phyloP scores from a whole-genome alignment of 257 asterid genomes.

The Solanum chiquidenum region DNA sequence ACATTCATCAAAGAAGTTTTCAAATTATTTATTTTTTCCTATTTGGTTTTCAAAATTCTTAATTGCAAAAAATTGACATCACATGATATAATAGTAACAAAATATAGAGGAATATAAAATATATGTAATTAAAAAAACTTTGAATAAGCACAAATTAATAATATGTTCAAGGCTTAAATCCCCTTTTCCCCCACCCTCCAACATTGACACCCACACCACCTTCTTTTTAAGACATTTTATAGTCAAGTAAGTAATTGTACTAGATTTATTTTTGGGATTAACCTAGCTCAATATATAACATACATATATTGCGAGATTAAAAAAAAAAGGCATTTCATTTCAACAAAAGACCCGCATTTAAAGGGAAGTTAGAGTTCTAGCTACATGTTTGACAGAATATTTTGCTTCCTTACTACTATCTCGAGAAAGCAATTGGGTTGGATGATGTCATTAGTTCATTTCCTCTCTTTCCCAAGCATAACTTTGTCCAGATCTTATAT shows the following conservation, averaged over 20 bases:
- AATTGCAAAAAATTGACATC: background rate
- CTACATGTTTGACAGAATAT: accelerated
- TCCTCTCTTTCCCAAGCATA: background rate
- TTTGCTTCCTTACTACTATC: too few relatives aligned
- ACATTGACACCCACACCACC: background rate
- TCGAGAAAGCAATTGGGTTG: too few relatives aligned
- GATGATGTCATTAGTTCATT: background rate
- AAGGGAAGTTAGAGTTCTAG: background rate
- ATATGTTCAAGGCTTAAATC: background rate
- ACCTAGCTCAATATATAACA: background rate
- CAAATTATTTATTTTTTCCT: background rate
- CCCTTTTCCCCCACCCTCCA: background rate
- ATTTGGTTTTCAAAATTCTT: background rate
- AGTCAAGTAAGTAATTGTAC: background rate
- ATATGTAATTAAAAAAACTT: background rate
- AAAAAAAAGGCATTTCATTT: background rate
- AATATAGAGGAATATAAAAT: background rate
- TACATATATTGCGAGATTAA: background rate
- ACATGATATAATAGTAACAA: background rate
- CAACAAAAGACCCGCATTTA: background rate
- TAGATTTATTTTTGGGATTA: background rate
- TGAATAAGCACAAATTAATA: background rate
- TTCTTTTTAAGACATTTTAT: background rate
- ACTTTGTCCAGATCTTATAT: too few relatives aligned
- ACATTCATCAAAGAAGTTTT: background rate